A percentile compares a stretch with the other conserved stretches of the same genome.
phyloP scores from a whole-genome alignment of 306 rosid species.

The Canavalia gladiata region DNA sequence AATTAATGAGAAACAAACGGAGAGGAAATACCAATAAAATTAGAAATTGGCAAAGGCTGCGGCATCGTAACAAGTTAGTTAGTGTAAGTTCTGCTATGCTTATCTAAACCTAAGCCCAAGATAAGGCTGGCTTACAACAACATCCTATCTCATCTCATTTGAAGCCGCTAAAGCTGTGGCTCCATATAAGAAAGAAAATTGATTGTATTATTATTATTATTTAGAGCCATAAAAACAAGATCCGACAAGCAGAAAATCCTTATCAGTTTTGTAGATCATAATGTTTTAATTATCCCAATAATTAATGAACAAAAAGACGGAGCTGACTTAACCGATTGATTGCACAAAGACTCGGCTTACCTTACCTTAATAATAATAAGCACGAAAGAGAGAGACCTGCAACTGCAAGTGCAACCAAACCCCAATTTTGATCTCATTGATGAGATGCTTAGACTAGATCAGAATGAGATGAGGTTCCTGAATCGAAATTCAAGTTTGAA shows the following conservation, averaged over 20 bases:
- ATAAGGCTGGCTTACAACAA: background rate
- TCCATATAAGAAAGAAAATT: background rate
- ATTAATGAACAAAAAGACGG: background rate
- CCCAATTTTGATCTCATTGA: conserved; percentile 44
- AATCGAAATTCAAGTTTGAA: conserved; percentile 6
- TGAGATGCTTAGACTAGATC: background rate
- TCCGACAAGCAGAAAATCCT: background rate
- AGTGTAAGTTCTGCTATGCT: background rate
- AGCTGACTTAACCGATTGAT: conserved; percentile 13
- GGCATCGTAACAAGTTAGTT: background rate
- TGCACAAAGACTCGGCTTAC: conserved; percentile 9
- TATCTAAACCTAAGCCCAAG: background rate
- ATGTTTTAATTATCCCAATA: background rate
- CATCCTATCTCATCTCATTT: background rate
- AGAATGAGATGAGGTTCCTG: no score
- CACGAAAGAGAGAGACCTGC: background rate
- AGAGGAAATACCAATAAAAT: conserved; percentile 11
- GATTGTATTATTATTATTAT: no score
- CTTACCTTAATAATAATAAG: conserved; percentile 34
- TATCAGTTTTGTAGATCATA: background rate
- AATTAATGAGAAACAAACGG: conserved; percentile 10
- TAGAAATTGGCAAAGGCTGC: background rate
- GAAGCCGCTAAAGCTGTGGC: background rate
- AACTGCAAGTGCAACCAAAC: background rate
- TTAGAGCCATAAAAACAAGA: conserved; percentile 3